Evolutionary conservation across 2,329 filamentous ascomycete species (phyloP), one percentile per base, ranked within the genome.

Genomic region (Cladophialophora psammophila): DNA sequence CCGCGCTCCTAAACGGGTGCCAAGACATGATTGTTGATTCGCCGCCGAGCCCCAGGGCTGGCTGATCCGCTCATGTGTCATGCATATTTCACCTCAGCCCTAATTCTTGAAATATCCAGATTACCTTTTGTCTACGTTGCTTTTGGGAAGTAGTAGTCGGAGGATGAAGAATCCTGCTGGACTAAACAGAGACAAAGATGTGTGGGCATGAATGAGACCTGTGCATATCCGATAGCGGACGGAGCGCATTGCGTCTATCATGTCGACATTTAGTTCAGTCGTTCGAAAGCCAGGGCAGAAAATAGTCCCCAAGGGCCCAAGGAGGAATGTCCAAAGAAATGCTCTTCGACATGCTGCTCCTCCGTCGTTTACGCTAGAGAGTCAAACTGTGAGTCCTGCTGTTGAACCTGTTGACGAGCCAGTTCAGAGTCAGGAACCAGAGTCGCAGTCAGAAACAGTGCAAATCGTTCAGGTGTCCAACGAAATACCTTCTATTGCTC

Each of bases 271-370:
- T 67, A 85, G 83, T 72, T 86, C 85, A 63, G 83, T 81, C 50
- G 84, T 86, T 69, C 84, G 82, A 83, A 76, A 73, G 79, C 90
- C 90, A 80, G 84, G 90, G 78, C 91, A 91, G 80, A 91, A 91
- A 79, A 92, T 93, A 80, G 91, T 91, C 76, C 90, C 90, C 53
- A 92, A 91, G 80, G 87, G 86, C 38, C 82, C 72, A 1, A 63
- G 69, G 40, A 64, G 68, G 58, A 72, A 73, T 59, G 59, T 72
- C 35, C 67, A 62, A 38, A 71, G 69, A 57, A 60, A 65, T 36
- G 31, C 32, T 45, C 58, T 83, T 71, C 86, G 88, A 74, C 83
- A 85, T 66, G 80, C 83, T 68, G 81, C 82, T 70, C 79, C 81
- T 63, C 76, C 80, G 66, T 74, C 76, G 75, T 78, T 65, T 70